Evolutionary conservation across 2,329 filamentous ascomycete species (phyloP), one percentile per base, ranked within the genome.

Genomic region (Microcera coccophila): DNA sequence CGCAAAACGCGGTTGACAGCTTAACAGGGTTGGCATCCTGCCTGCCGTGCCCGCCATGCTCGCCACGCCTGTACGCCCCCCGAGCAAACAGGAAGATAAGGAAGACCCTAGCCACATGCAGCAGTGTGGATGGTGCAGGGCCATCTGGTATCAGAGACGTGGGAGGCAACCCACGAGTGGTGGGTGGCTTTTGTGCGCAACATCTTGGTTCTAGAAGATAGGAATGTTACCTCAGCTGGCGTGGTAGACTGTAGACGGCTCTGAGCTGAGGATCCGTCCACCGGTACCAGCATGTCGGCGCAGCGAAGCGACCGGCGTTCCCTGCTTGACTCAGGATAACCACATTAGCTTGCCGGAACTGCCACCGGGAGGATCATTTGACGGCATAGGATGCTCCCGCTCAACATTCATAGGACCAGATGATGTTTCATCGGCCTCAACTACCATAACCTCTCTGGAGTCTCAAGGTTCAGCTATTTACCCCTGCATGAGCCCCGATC

Each of bases 291-390:
- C 37, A 43, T 37, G 44, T 40, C 45, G 47, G 37, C 33, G 29
- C 29, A 36, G 29, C 28, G 22, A 29, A 9, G 17, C 37, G 8
- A 17, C 33, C 16, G 20, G 18, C n/a, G n/a, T 18, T 35, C 18
- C 18, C 33, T 35, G 18, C 33, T 20, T 7, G 29, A 32, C 15
- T 32, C 11, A n/a, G 11, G 7, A 35, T n/a, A 18, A 19, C 33
- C 33, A 35, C 33, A 15, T 16, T 33, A 15, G 31, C 37, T 38
- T 41, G 40, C 41, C 41, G 16, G 41, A 35, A 47, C 41, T 41
- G 45, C 45, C 41, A 48, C 42, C 44, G 11, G 42, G 39, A 45
- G 38, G 45, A 48, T 45, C 39, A 45, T 45, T 48, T 45, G 42
- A 38, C 39, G 42, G 36, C 36, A 39, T 37, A 35, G 35, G 32